Conservation (phyloP, 73 alveolate species). For the Paramecium pentaurelia region DNA sequence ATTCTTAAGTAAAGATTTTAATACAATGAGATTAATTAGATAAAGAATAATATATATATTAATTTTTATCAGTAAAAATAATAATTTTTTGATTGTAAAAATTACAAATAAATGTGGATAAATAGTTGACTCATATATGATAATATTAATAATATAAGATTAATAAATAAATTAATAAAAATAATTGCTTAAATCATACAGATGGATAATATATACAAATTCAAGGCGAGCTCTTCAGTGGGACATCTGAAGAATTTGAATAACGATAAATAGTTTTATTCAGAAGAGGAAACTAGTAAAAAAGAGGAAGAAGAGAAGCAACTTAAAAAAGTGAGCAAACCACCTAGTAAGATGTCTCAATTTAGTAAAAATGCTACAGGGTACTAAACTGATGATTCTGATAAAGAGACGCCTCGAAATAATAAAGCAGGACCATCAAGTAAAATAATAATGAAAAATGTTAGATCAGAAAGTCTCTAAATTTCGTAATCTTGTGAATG, state of each 20-base stretch:
- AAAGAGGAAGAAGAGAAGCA: slow-evolving; percentile 3
- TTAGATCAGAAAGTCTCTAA: slow-evolving; percentile 29
- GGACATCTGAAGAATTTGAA: slow-evolving; percentile 32
- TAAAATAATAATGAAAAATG: background rate
- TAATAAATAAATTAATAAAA: background rate
- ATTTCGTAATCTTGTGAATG: slow-evolving; percentile 20
- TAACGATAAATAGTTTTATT: slow-evolving; percentile 19
- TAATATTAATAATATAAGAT: background rate
- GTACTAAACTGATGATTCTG: slow-evolving; percentile 38
- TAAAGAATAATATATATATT: background rate
- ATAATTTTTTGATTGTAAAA: too few species aligned
- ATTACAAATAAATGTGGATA: background rate
- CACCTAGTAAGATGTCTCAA: slow-evolving; percentile 44
- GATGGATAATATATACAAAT: slow-evolving; percentile 16
- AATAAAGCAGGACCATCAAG: slow-evolving; percentile 22
- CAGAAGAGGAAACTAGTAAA: slow-evolving; percentile 15
- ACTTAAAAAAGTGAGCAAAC: slow-evolving; percentile 7
- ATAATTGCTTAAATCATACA: background rate
- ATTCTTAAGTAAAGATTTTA: background rate
- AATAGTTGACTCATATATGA: background rate
- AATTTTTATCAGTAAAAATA: background rate
- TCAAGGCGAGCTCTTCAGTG: slow-evolving; percentile 28
- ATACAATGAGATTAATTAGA: background rate
- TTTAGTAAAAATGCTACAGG: slow-evolving; percentile 22
- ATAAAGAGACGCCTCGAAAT: background rate